Evolutionary conservation across 1,284 basidiomycete genomes (phyloP).

Genomic region (Schizophyllum amplum): DNA sequence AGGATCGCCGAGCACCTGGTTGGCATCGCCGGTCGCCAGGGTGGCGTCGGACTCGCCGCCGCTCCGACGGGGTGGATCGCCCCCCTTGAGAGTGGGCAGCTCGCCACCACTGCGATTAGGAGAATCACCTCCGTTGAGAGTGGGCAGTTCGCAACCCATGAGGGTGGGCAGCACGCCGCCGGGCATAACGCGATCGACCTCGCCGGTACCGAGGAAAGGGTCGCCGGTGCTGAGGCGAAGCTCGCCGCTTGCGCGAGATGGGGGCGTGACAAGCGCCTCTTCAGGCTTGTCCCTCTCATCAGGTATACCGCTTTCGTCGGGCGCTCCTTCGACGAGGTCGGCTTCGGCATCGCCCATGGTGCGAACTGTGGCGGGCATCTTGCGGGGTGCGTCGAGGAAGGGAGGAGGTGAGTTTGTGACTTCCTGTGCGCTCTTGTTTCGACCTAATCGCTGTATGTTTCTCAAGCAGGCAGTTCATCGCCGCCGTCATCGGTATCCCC

Average conservation of each 20-base stretch:
- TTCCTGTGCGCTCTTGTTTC: too few relatives aligned
- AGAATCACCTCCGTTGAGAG: not conserved
- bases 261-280: too few relatives aligned
- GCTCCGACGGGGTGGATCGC: not conserved
- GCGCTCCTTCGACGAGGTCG: not conserved
- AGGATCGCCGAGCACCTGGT: not conserved
- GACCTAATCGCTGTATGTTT: too few relatives aligned
- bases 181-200: too few relatives aligned
- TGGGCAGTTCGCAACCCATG: not conserved
- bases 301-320: not conserved
- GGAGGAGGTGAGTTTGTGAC: too few relatives aligned
- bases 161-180: not conserved
- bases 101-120: not conserved
- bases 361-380: not conserved
- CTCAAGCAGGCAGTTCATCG: not conserved
- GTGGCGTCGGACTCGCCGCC: not conserved
- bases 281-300: too few relatives aligned
- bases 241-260: not conserved
- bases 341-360: not conserved
- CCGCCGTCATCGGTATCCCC: not conserved
- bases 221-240: not conserved
- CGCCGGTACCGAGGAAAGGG: too few relatives aligned
- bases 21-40: not conserved
- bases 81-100: not conserved
- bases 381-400: not conserved